Evolutionary conservation across 176 grass and related monocot genomes (phyloP), one percentile per base, ranked within the genome.

Genomic region (Microstegium vimineum): DNA sequence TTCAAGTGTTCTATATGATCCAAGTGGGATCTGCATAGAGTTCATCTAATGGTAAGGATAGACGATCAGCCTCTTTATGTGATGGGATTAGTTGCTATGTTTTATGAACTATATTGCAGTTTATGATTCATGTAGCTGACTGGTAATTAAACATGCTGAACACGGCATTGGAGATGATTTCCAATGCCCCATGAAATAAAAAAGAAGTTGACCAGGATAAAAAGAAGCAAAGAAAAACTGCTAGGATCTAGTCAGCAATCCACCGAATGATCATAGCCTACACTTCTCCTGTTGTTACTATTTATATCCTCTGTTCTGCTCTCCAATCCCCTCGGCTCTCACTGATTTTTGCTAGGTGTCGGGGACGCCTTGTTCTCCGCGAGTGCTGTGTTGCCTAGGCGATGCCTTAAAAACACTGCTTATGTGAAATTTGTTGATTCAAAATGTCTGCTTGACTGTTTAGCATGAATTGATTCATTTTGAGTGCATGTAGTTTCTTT

Each of bases 41-140:
- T 77, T 54, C 51, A 75, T 83, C 84, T 80, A 41, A 83, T 83
- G 84, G 88, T 86, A 71, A 90, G 84, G 22, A 75, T 86, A 54
- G 46, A 16, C 3, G 13, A 83, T 60, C 41, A 77, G 15, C 23
- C 75, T 83, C 41, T 47, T 60, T 15, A 8, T 82, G 6, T 64
- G 17, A 23, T 85, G 41, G n/a, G 25, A 77, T 60, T 16, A 2
- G 33, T 65, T 56, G 28, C 35, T 46, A 66, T 20, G 25, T 62
- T 33, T 2, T 16, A 33, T 47, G 15, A 40, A 72, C 38, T 49
- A 57, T 32, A 30, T 47, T 66, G 42, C 43, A 77, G 5, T 40
- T 81, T 66, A 12, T 60, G 47, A 69, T 84, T 81, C 31, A 25
- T 69, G 14, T 76, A 3, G 17, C 59, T 30, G 23, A 35, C 14